These are phyloP conservation scores for Zalaria sp. DNA, from an alignment of 2,329 filamentous ascomycete genomes.

Conservation along the genomic window DNA sequence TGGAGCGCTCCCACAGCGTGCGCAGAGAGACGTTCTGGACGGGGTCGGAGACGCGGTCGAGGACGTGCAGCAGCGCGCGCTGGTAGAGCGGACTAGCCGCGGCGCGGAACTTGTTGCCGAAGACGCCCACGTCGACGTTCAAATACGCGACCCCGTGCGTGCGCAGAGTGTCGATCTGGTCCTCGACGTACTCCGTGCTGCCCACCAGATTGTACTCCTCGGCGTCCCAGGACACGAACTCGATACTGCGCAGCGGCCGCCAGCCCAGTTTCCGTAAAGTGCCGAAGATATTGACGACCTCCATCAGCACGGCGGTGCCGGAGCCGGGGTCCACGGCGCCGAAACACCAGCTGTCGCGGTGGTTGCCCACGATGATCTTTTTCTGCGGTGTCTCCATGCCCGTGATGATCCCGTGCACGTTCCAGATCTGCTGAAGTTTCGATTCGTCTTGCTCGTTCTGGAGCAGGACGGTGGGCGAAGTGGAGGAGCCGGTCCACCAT, in stretches of 20 bases:
- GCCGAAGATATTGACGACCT: conserved; percentile 74
- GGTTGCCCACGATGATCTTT: conserved; percentile 80
- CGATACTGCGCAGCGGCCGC: conserved; percentile 84
- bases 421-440: conserved; percentile 75
- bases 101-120: conserved; percentile 60
- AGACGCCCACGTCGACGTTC: conserved; percentile 76
- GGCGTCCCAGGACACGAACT: conserved; percentile 94
- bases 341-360: conserved; percentile 85
- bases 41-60: conserved; percentile 64
- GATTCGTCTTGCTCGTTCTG: conserved; percentile 79
- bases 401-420: conserved; percentile 69
- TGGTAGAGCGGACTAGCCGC: conserved; percentile 69
- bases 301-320: conserved; percentile 81
- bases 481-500: conserved; percentile 71
- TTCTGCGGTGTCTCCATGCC: conserved; percentile 77
- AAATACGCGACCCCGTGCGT: conserved; percentile 72
- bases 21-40: conserved; percentile 56
- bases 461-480: conserved; percentile 65
- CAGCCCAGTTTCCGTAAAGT: conserved; percentile 65
- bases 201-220: conserved; percentile 88
- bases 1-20: conserved; percentile 58
- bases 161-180: conserved; percentile 58
- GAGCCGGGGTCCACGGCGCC: conserved; percentile 76
- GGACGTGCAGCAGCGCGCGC: conserved; percentile 54
- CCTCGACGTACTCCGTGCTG: conserved; percentile 89